phyloP scores from a whole-genome alignment of 306 rosid species.

The Rosa chinensis region DNA sequence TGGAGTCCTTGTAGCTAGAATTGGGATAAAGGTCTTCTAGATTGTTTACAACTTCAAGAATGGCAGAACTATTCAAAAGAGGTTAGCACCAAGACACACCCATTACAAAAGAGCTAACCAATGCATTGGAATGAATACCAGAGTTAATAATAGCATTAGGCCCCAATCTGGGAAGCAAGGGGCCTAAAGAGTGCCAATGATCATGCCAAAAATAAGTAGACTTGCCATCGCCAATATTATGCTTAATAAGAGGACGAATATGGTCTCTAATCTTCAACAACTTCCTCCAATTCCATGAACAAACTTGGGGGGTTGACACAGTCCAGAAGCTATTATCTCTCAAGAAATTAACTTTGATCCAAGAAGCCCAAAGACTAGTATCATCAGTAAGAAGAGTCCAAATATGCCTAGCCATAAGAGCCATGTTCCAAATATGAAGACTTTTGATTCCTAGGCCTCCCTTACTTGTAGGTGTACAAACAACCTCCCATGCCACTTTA shows the following conservation, averaged over 20 bases:
- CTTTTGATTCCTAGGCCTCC: neutral
- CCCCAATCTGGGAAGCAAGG: neutral
- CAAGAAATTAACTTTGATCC: neutral
- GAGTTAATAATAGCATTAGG: too few species aligned
- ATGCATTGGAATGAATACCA: too few species aligned
- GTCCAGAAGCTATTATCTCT: neutral
- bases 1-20: too few species aligned
- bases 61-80: too few species aligned
- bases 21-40: too few species aligned
- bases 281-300: neutral
- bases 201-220: neutral
- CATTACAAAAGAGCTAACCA: too few species aligned
- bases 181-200: neutral
- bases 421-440: neutral
- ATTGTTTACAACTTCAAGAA: too few species aligned
- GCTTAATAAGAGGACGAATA: neutral
- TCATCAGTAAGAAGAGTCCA: neutral
- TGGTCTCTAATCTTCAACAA: neutral
- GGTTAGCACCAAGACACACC: too few species aligned
- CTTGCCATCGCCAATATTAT: neutral
- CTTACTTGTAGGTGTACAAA: neutral
- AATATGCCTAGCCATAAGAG: neutral
- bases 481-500: neutral
- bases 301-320: neutral
- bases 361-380: neutral